A percentile compares a stretch with the other conserved stretches of the same genome.
phyloP scores from a whole-genome alignment of 2,329 filamentous ascomycete genomes.

The Dactylellina haptotyla region DNA sequence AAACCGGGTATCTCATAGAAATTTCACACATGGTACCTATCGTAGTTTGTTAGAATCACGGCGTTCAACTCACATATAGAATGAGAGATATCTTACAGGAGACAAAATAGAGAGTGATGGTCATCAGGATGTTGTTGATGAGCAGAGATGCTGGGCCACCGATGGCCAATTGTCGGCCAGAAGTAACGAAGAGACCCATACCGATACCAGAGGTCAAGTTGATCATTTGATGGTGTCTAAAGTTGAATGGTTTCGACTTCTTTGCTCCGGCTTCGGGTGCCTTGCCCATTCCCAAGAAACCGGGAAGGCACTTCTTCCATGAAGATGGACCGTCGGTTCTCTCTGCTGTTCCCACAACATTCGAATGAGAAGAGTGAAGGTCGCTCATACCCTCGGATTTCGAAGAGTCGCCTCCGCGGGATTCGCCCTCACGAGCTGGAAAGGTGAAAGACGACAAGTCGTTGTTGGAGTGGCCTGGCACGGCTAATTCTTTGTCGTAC shows the following conservation, averaged over 20 bases:
- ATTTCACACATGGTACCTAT: constrained; percentile 60
- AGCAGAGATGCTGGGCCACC: constrained; percentile 71
- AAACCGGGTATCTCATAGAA: constrained; percentile 61
- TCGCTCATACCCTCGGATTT: constrained; percentile 32
- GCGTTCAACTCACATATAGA: neutral
- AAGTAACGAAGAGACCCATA: constrained; percentile 72
- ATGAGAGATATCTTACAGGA: constrained; percentile 65
- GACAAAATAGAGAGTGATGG: constrained; percentile 70
- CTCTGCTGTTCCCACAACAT: constrained; percentile 46
- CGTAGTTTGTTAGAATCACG: constrained; percentile 1
- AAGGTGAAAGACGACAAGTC: constrained; percentile 35
- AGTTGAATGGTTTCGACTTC: constrained; percentile 42
- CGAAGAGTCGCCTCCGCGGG: constrained; percentile 11
- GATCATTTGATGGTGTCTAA: constrained; percentile 75
- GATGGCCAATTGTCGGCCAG: constrained; percentile 69
- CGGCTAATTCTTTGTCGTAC: constrained; percentile 16
- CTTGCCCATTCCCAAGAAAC: constrained; percentile 28
- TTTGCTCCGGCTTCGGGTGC: neutral
- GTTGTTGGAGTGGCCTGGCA: constrained; percentile 18
- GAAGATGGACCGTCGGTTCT: constrained; percentile 9
- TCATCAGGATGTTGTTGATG: constrained; percentile 65
- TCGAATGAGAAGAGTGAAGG: constrained; percentile 41
- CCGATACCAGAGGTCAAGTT: constrained; percentile 71
- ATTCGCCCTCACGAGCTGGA: constrained; percentile 15
- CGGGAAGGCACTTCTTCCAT: constrained; percentile 38